A percentile compares a stretch with the other conserved stretches of the same genome.
These are phyloP conservation scores for Umbelopsis sp. DNA, from an alignment of 371 early-diverging fungal species.

Conservation along the genomic window DNA sequence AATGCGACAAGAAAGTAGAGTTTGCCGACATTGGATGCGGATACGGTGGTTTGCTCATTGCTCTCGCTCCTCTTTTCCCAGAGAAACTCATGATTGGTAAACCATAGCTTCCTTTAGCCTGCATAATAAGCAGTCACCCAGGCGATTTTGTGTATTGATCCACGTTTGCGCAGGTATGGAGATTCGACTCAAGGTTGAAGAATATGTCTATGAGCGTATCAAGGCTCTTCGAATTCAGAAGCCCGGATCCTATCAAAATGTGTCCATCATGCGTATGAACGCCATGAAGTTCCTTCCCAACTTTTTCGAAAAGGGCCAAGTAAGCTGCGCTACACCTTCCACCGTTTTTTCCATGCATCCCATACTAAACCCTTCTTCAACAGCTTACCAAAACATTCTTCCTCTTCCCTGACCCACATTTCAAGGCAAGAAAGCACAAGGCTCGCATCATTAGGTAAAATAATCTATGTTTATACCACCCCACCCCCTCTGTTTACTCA, in stretches of 20 bases:
- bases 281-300: slow-evolving; percentile 99
- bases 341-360: not conserved
- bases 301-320: slow-evolving; percentile 94
- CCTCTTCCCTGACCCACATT: slow-evolving; percentile 99
- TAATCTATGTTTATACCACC: slow-evolving; percentile 13
- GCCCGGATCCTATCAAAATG: slow-evolving; percentile 89
- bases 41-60: slow-evolving; percentile 95
- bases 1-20: slow-evolving; percentile 71
- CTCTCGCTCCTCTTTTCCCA: slow-evolving; percentile 90
- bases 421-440: slow-evolving; percentile 99
- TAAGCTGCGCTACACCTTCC: slow-evolving; percentile 25
- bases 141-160: not conserved
- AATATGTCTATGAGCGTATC: slow-evolving; percentile 92
- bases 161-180: slow-evolving; percentile 83
- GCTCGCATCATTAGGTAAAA: slow-evolving; percentile 93
- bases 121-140: not conserved
- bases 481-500: not conserved
- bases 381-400: slow-evolving; percentile 97
- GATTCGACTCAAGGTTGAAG: slow-evolving; percentile 96
- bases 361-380: too few species aligned
- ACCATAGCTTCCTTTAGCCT: not conserved
- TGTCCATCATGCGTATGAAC: slow-evolving; percentile 96
- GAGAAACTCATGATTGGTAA: slow-evolving; percentile 88
- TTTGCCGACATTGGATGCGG: slow-evolving; percentile 99
- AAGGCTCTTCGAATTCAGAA: slow-evolving; percentile 85